These are phyloP conservation scores for Aspergillus sclerotioniger DNA, from an alignment of 495 filamentous ascomycete species.

Conservation along the genomic window DNA sequence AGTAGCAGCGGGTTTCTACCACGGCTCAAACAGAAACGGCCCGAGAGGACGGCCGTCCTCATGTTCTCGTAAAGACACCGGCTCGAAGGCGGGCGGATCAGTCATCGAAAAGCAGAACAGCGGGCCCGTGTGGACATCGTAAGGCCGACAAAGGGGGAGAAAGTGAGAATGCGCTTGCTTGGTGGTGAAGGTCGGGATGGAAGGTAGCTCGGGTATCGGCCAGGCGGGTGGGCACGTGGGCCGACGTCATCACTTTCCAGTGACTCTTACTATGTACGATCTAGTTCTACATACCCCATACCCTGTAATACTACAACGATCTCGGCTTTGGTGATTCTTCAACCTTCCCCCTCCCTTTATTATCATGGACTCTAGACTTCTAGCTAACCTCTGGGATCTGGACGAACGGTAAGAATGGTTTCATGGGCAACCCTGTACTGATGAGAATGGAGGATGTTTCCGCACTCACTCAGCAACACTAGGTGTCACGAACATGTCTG, in stretches of 20 bases:
- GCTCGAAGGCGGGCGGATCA: neutral
- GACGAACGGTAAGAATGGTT: too few relatives aligned
- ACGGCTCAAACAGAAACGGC: conserved; percentile 53
- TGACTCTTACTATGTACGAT: too few relatives aligned
- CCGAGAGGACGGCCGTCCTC: conserved; percentile 52
- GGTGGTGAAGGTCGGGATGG: neutral
- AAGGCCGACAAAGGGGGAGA: neutral
- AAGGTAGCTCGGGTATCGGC: neutral
- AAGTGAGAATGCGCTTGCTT: neutral
- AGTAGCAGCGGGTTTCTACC: conserved; percentile 26
- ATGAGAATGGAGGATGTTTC: neutral
- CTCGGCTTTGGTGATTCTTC: too few relatives aligned
- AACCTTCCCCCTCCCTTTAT: too few relatives aligned
- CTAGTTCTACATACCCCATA: too few relatives aligned
- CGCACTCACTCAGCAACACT: conserved; percentile 1
- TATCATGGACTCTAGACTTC: too few relatives aligned
- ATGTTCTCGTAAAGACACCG: conserved; percentile 39
- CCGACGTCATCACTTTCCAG: too few relatives aligned
- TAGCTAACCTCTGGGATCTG: too few relatives aligned
- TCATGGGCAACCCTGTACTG: neutral
- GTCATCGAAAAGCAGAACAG: conserved; percentile 7
- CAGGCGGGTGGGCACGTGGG: neutral
- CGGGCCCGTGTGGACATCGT: neutral
- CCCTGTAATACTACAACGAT: too few relatives aligned
- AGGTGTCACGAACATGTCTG: conserved; percentile 19